Base-by-base conservation (phyloP, 106 monocot genomes). In the Apostasia ramifera region DNA sequence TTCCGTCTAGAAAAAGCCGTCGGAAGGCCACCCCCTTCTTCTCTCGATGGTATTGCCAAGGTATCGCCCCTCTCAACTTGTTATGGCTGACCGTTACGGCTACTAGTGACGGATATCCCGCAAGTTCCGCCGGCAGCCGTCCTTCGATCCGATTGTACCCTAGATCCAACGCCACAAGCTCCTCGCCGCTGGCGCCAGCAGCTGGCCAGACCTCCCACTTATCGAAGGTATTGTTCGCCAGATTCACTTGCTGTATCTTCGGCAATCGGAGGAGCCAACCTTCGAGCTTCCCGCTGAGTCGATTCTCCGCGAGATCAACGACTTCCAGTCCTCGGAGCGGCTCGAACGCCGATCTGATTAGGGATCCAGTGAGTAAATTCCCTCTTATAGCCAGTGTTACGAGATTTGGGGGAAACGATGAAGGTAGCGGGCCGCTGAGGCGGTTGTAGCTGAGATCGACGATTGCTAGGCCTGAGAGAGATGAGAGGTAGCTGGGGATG, bases 1-100 rank as follows among this genome's bases (percentile, higher is more conserved):
- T 91, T 0, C 84, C 84, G 45, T 84, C 91, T 8, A 91, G 60
- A 60, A 82, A 91, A 13, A 91, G 59, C 70, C 91, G 62, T 57
- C 73, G 10, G 81, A 88, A 84, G 7, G 76, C 66, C 40, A 40
- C 69, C 5, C 82, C 82, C 15, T 70, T 71, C 69, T 81, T 88
- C 8, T 48, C 12, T 15, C 15, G 52, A 12, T 47, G 50, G 63
- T 79, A 86, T 66, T 84, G 57, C 66, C 40, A 13, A 6, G 91
- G 86, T 13, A 91, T 86, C 58, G 13, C 51, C 6, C 91, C 91
- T 52, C 51, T 64, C 64, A 90, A 68, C 60, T 53, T 38, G 75
- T 91, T 91, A 66, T 84, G 64, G 61, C 86, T 61, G 46, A 81
- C 45, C 15, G 86, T 84, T 42, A 91, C 40, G 47, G 91, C 63